Base-by-base conservation (phyloP, 2,329 filamentous ascomycete genomes). In the Lachnellula arida region DNA sequence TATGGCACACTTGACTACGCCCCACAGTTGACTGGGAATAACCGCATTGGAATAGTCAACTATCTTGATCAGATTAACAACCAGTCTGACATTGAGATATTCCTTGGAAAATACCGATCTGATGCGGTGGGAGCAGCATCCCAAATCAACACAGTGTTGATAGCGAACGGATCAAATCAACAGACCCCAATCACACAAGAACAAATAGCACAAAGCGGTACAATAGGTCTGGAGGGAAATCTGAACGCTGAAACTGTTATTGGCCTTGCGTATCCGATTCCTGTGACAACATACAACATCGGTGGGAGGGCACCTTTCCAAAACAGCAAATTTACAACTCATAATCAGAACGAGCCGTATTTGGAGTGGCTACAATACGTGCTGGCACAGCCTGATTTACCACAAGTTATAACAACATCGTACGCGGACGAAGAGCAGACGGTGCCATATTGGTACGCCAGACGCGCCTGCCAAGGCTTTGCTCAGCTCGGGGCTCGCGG, bases 391-490 rank as follows among this genome's bases (percentile, higher is more conserved):
- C 64, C 69, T 82, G 79, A 65, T 67, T 74, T 84, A 9, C 82
- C 82, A 1, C 80, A 82, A 53, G 77, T 84, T 1, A 74, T 85
- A 19, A 78, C 78, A 43, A 76, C 82, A 22, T 82, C 79, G 12
- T 85, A 85, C 64, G 78, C 76, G 19, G 81, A 85, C 61, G 77
- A 83, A 58, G 82, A 85, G 70, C 73, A 81, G 48, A 76, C 76
- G 0, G 80, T 85, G 0, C 81, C 81, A 6, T 62, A 62, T 11
- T 68, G 72, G 0, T 85, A 84, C 59, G 81, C 81, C 0, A 64
- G 71, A 46, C 74, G 75, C 28, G 79, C 82, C 3, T 85, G 81
- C 67, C 70, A 75, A 46, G 66, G 79, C 58, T 76, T 82, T 54
- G 78, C 78, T 7, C 72, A 80, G 54, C 72, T 83, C 11, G 71